A percentile compares a stretch with the other conserved stretches of the same genome.
These are phyloP conservation scores for Tuber melanosporum DNA, from an alignment of 495 filamentous ascomycete species.

Conservation along the genomic window DNA sequence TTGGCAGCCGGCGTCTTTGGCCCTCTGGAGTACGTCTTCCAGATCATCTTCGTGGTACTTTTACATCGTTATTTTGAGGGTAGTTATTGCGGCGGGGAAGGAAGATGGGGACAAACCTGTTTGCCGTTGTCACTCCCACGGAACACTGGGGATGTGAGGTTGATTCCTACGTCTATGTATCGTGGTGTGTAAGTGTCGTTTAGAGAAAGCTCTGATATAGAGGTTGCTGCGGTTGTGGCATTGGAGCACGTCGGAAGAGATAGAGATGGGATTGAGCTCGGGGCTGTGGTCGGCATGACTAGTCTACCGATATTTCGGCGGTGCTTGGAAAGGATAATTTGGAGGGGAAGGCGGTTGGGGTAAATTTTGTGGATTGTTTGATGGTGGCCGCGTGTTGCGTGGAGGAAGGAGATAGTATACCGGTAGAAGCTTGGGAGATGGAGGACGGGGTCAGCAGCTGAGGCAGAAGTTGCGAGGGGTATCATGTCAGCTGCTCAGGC, in stretches of 20 bases:
- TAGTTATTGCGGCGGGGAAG: neutral
- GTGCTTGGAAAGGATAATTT: neutral
- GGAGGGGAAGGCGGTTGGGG: neutral
- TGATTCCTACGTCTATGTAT: conserved; percentile 65
- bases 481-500: neutral
- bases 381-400: neutral
- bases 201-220: conserved; percentile 12
- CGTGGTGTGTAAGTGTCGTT: conserved; percentile 45
- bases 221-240: conserved; percentile 11
- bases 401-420: neutral
- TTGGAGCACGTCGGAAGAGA: conserved; percentile 14
- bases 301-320: neutral
- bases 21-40: conserved; percentile 65
- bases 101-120: conserved; percentile 40
- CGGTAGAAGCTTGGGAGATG: neutral
- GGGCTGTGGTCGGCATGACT: conserved; percentile 13
- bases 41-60: conserved; percentile 71
- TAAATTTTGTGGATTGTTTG: neutral
- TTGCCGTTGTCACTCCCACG: conserved; percentile 76
- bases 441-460: neutral
- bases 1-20: conserved; percentile 64
- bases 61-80: conserved; percentile 1
- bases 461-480: neutral
- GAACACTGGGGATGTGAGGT: conserved; percentile 84
- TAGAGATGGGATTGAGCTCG: conserved; percentile 7